Base-by-base conservation (phyloP, 345 rosid species). In the Populus tremula region DNA sequence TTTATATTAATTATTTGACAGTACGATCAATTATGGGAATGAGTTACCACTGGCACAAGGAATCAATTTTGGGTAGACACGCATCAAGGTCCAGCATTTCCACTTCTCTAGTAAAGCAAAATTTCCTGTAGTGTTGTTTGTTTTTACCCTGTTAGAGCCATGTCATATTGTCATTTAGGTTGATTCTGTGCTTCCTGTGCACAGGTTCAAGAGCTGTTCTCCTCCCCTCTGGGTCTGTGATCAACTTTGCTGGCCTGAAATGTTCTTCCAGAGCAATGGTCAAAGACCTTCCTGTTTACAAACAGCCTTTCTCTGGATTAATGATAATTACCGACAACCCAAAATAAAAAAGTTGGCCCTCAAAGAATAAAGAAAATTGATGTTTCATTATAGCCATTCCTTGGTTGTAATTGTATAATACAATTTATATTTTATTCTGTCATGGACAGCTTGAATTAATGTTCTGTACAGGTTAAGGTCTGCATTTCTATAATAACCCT, bases 1-100 rank as follows among this genome's bases (percentile, higher is more conserved):
- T 36, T 31, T 76, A 72, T 62, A 56, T 66, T 29, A 39, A 79
- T 66, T 72, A 43, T 50, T 41, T 66, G 66, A 73, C 93, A 95
- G 99, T 70, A 95, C 99, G 21, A 86, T 95, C 89, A 95, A 95
- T 82, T 93, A 95, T 31, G 97, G 99, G 74, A 92, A 70, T 69
- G 98, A 95, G 83, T 89, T 95, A 78, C 99, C 99, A 5, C 86
- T 95, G 73, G 99, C 99, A 23, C 99, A 95, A 87, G 99, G 99
- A 82, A 91, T 95, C 77, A 95, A 95, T 84, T 95, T 95, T 72
- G 92, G 99, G 79, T 95, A 89, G 75, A 39, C 10, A 39, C 2
- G 25, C 45, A 5, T 29, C 11, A 67, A 65, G 56, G 39, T 79
- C 16, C 70, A 72, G 77, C 66, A 72, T 25, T 54, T 50, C n/a